These are phyloP conservation scores for Pythium monospermum DNA, from an alignment of 352 stramenopile genomes.

Conservation along the genomic window DNA sequence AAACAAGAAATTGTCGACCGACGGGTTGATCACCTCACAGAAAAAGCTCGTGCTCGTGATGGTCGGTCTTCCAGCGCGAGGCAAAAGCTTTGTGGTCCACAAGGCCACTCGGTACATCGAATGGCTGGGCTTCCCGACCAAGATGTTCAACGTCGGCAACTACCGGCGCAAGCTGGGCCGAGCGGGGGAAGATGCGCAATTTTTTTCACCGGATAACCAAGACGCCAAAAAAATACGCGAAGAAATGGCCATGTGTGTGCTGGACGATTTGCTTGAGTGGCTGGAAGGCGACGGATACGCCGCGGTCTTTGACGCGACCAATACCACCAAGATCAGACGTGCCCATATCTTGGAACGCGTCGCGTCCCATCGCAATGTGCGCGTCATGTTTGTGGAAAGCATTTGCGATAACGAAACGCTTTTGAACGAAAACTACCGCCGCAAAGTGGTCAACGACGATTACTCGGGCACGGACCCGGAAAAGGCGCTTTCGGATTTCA, in stretches of 20 bases:
- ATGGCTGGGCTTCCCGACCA: conserved; percentile 87
- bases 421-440: conserved; percentile 88
- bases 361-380: conserved; percentile 53
- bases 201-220: conserved; percentile 90
- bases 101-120: conserved; percentile 92
- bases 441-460: conserved; percentile 86
- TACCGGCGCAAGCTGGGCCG: conserved; percentile 82
- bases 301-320: conserved; percentile 95
- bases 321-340: conserved; percentile 85
- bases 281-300: conserved; percentile 88
- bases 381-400: conserved; percentile 94
- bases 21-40: conserved; percentile 64
- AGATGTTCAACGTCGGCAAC: conserved; percentile 95
- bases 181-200: conserved; percentile 67
- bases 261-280: conserved; percentile 90
- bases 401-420: conserved; percentile 93
- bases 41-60: conserved; percentile 92
- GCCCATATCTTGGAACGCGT: conserved; percentile 62
- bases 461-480: conserved; percentile 84
- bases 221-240: conserved; percentile 81
- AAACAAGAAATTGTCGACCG: conserved; percentile 21
- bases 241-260: conserved; percentile 81
- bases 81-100: conserved; percentile 95
- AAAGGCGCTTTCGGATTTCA: conserved; percentile 86
- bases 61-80: conserved; percentile 91